Evolutionary conservation across 768 basidiomycete genomes (phyloP), one percentile per base, ranked within the genome.

Genomic region (Podaxis sp.): DNA sequence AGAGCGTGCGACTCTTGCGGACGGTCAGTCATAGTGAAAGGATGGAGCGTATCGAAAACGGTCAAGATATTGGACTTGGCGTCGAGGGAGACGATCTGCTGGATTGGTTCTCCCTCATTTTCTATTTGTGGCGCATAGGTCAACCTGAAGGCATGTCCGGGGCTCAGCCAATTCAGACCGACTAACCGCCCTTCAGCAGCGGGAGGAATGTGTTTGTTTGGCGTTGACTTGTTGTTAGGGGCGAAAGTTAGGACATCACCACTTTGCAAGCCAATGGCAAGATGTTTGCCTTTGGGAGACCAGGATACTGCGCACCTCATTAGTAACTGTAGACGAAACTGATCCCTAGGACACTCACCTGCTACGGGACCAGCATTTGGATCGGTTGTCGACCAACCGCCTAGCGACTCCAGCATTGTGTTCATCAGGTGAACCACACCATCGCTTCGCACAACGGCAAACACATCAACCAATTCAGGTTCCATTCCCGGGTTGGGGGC

Each of bases 271-370:
- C 88, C 92, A 51, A 94, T 82, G 0, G 90, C 90, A 46, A 94
- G 78, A 60, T 93, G 91, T 70, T 91, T 94, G 50, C 91, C 92
- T 71, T 91, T 92, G 1, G 91, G 89, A 2, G 91, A 93, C 91
- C 92, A 94, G 12, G 89, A 84, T 8, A 88, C 92, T 93, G 61
- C 11, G 57, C 50, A 57, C n/a, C 24, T 8, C 57, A 38, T 66
- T 63, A 67, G 28, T 22, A 51, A 26, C 66, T 59, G 37, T 50
- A 57, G 51, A 26, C n/a, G 22, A 37, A 15, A 51, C 30, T 40
- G n/a, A 41, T 12, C 7, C 38, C 15, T 12, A 3, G 8, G 46
- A 8, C 13, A 78, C 87, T 62, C 60, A 91, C 90, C 78, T 62
- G 87, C 82, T 8, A 82, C 82, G 1, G 88, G 87, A 33, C 78